These are phyloP conservation scores for Eremochloa ophiuroides DNA, from an alignment of 176 grass and related monocot genomes.

Conservation along the genomic window DNA sequence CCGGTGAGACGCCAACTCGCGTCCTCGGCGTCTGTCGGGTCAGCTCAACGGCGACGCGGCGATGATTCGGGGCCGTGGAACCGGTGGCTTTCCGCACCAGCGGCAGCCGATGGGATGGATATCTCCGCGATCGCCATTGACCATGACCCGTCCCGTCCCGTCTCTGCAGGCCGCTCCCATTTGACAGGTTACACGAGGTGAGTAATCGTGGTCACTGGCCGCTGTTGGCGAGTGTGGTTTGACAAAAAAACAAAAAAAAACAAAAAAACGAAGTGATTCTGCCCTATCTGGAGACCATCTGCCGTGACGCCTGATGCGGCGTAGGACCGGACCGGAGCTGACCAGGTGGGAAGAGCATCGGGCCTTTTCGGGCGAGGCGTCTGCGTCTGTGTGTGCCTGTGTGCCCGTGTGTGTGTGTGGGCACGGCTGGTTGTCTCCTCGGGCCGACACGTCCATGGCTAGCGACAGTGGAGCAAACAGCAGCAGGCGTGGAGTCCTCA, in stretches of 20 bases:
- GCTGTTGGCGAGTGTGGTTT: neutral
- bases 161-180: neutral
- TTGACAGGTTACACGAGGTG: constrained; percentile 11
- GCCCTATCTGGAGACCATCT: neutral
- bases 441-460: constrained; percentile 12
- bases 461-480: neutral
- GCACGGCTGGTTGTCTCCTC: neutral
- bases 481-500: neutral
- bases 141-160: neutral
- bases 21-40: no score
- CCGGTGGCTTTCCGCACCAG: neutral
- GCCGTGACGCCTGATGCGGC: neutral
- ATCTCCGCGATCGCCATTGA: constrained; percentile 16
- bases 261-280: constrained; percentile 14
- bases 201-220: neutral
- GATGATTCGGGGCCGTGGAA: no score
- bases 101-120: neutral
- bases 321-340: neutral
- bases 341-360: constrained; percentile 26
- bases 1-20: neutral
- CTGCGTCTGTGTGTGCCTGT: neutral
- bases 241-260: neutral
- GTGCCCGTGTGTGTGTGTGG: neutral
- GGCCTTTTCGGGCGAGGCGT: constrained; percentile 13
- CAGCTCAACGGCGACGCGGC: no score